These are phyloP conservation scores for Geranomyces variabilis DNA, from an alignment of 192 early-diverging fungal species.

Conservation along the genomic window DNA sequence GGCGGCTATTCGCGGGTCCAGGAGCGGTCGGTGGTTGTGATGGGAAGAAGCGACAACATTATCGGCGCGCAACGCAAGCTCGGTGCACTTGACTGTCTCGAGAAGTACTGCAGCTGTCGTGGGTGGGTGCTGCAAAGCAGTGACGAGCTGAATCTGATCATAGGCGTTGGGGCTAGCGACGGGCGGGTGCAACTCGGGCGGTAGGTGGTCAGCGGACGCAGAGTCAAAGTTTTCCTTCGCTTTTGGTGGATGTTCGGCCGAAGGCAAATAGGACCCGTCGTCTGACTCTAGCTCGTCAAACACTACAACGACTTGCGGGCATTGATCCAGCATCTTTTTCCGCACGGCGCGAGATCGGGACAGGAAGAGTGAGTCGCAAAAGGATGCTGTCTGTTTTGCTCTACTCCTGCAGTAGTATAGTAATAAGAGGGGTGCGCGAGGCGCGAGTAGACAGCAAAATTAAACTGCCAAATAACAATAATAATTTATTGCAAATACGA, in stretches of 20 bases:
- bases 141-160: too few species aligned
- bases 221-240: not conserved
- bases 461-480: too few species aligned
- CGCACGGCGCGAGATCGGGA: too few species aligned
- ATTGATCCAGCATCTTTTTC: not conserved
- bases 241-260: not conserved
- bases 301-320: constrained; percentile 7
- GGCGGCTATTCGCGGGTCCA: constrained; percentile 60
- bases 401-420: too few species aligned
- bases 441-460: too few species aligned
- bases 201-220: not conserved
- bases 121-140: too few species aligned
- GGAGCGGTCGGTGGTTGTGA: constrained; percentile 41
- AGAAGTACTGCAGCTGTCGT: not conserved
- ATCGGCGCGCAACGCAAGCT: not conserved
- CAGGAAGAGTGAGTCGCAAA: too few species aligned
- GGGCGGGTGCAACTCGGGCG: not conserved
- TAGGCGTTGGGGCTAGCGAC: not conserved
- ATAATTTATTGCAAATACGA: too few species aligned
- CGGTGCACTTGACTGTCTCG: not conserved
- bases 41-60: constrained; percentile 3
- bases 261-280: not conserved
- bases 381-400: too few species aligned
- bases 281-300: not conserved
- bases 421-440: too few species aligned